phyloP scores from a whole-genome alignment of 2,329 filamentous ascomycete genomes.

The Colletotrichum liaoningense region DNA sequence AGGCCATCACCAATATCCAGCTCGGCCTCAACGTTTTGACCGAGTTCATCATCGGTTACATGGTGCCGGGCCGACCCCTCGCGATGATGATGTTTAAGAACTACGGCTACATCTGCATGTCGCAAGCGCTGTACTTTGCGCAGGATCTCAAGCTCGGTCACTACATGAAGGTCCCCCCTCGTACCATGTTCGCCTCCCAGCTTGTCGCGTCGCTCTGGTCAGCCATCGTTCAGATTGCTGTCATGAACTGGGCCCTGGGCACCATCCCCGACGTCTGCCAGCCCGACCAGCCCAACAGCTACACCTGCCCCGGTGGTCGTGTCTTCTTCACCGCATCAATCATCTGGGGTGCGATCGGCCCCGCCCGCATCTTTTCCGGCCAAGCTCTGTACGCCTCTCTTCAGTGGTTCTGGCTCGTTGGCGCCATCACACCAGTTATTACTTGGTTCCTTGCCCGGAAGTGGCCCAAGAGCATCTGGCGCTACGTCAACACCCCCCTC shows the following conservation, averaged over 20 bases:
- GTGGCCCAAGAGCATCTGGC: constrained; percentile 70
- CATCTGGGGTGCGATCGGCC: constrained; percentile 80
- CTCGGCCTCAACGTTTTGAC: constrained; percentile 77
- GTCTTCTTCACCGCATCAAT: constrained; percentile 77
- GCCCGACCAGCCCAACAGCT: constrained; percentile 63
- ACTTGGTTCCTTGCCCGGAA: constrained; percentile 72
- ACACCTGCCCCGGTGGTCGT: constrained; percentile 65
- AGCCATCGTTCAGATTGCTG: constrained; percentile 70
- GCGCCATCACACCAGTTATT: constrained; percentile 70
- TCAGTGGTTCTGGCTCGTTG: constrained; percentile 79
- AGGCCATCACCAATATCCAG: constrained; percentile 71
- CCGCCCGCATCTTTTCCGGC: constrained; percentile 74
- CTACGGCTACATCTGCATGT: constrained; percentile 77
- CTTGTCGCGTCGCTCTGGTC: constrained; percentile 70
- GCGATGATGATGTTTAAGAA: constrained; percentile 86
- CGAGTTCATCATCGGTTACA: constrained; percentile 80
- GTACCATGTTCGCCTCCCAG: constrained; percentile 72
- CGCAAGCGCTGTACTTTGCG: constrained; percentile 72
- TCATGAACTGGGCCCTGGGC: constrained; percentile 74
- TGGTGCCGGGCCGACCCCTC: constrained; percentile 76
- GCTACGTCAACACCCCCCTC: constrained; percentile 76
- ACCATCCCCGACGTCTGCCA: constrained; percentile 73
- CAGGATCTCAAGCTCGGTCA: constrained; percentile 76
- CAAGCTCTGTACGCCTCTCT: constrained; percentile 72
- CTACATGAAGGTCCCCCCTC: constrained; percentile 75